Evolutionary conservation across 495 filamentous ascomycete species (phyloP).

Genomic region (Podospora comata): DNA sequence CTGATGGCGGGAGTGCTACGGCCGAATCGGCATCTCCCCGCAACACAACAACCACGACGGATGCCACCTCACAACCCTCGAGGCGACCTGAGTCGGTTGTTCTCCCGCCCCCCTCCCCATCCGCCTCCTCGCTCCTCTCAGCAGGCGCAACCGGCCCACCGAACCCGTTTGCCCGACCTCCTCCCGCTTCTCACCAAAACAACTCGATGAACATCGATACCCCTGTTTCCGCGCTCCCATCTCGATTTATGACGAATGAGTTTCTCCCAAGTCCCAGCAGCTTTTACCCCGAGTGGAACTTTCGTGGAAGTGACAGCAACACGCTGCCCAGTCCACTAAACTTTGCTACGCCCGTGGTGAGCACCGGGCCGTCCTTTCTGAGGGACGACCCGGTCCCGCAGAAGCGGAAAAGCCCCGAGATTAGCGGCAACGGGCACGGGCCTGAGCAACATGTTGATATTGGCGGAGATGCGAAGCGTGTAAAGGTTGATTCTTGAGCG

Average conservation of each 20-base stretch:
- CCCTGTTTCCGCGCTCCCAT: constrained; percentile 94
- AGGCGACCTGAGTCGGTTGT: constrained; percentile 50
- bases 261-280: constrained; percentile 82
- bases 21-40: constrained; percentile 69
- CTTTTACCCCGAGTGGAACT: constrained; percentile 90
- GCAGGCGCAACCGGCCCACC: constrained; percentile 90
- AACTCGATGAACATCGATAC: constrained; percentile 79
- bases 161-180: constrained; percentile 90
- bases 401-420: constrained; percentile 51
- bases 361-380: constrained; percentile 65
- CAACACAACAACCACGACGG: constrained; percentile 63
- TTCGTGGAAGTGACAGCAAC: constrained; percentile 64
- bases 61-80: constrained; percentile 39
- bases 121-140: constrained; percentile 74
- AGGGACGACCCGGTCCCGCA: constrained; percentile 46
- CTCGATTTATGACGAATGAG: constrained; percentile 79
- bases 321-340: constrained; percentile 88
- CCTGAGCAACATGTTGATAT: constrained; percentile 35
- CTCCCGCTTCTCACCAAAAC: constrained; percentile 58
- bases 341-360: constrained; percentile 81
- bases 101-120: constrained; percentile 90
- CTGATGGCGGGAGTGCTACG: constrained; percentile 74
- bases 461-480: constrained; percentile 43
- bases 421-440: constrained; percentile 30
- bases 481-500: constrained; percentile 38